Evolutionary conservation across 1,139 yeast species (phyloP), one percentile per base, ranked within the genome.

Genomic region (Debaryomycetaceae sp.): DNA sequence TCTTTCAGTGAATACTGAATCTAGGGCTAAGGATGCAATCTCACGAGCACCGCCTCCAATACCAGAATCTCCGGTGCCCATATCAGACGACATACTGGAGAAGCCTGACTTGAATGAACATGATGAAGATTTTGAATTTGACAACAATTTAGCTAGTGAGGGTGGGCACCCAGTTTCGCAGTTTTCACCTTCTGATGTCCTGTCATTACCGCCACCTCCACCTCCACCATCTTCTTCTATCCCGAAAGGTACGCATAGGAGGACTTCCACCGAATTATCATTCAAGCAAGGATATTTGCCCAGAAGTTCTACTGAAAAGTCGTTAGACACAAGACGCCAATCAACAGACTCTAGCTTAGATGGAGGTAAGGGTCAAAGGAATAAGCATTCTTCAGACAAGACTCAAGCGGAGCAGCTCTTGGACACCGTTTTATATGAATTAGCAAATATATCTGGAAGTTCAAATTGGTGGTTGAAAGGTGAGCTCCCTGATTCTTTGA

Each of bases 391-490:
- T 5, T 39, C 38, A n/a, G 67, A 58, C 32, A 54, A 49, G 32
- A 47, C 55, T 5, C 68, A 59, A 43, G 74, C 75, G 0, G 72
- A 63, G 6, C 26, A 44, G 3, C 50, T 57, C 6, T 42, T 61
- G 19, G 55, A 48, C 7, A 58, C 53, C 3, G 45, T 70, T 32
- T 65, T 65, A 36, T 51, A 43, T 31, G 76, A 70, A 45, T 49
- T 69, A 30, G 59, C 55, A 17, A 60, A 60, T 35, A 54, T 73
- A 15, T 58, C 59, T 17, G 66, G 63, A 5, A 52, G 59, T 3
- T 52, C 73, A 7, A 65, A 62, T 29, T 87, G 95, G 95, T 86
- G 91, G 91, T 52, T 78, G 8, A 66, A 66, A 7, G 70, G 75
- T 28, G 75, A 75, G 4, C 67, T 83, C 8, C 96, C 96, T 1